Evolutionary conservation across 2,329 filamentous ascomycete genomes (phyloP), one percentile per base, ranked within the genome.

Genomic region (Eutypa lata): DNA sequence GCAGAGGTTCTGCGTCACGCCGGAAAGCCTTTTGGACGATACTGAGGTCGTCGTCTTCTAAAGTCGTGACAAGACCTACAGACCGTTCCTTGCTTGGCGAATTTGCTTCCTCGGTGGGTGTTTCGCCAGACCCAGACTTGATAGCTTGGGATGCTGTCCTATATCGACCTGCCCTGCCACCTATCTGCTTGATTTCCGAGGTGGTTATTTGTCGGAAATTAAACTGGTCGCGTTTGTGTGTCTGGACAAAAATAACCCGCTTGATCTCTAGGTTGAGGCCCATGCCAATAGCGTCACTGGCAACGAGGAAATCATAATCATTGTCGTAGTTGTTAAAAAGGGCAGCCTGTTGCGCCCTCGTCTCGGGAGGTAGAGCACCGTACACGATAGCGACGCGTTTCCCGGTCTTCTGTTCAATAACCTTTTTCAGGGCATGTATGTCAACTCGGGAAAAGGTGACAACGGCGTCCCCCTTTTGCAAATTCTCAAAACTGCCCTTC

Each of bases 221-320:
- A 1, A 60, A 65, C 1, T 88, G 88, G 56, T 91, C 81, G 59
- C 80, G 87, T 68, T 97, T 99, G 54, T 78, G 74, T 2, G 86
- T 80, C 1, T 87, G 79, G 64, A 96, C 90, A 59, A 99, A 94
- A 50, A 99, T 83, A 55, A 99, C 82, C 24, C 95, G 88, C 67
- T 91, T 94, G 68, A 97, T 91, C 71, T 86, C 91, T 68, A 99
- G 73, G 65, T 99, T 99, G 21, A 99, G 76, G 1, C 95, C 94
- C 93, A 99, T 97, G 37, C 94, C 94, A 57, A 99, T 93, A 46
- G 94, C 94, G 71, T 97, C 91, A 62, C 91, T 97, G 8, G 95
- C 94, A 24, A 94, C 92, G 6, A 99, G 77, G 61, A 86, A 95
- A 68, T 99, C 94, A 67, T 97, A 99, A 54, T 97, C 92, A 67